These are phyloP conservation scores for Pezicula radicicola DNA, from an alignment of 2,329 filamentous ascomycete species.

Conservation along the genomic window DNA sequence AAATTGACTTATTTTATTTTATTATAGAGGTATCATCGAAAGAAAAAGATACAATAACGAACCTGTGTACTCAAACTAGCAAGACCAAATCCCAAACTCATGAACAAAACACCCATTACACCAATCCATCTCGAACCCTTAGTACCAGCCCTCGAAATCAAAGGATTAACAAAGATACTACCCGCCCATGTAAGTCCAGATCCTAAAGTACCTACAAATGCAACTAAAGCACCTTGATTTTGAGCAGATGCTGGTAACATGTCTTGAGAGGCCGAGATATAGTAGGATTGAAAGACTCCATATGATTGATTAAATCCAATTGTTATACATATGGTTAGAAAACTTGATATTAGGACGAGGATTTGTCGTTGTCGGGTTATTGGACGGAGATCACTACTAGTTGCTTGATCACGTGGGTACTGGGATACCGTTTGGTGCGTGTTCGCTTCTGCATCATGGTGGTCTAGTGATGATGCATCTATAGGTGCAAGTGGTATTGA, in stretches of 20 bases:
- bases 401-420: no score
- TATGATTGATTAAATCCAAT: slow-evolving; percentile 48
- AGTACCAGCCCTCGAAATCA: slow-evolving; percentile 40
- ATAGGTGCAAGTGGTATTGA: no score
- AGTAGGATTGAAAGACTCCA: slow-evolving; percentile 47
- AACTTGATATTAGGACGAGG: slow-evolving; percentile 39
- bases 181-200: slow-evolving; percentile 47
- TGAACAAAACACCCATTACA: slow-evolving; percentile 36
- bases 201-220: slow-evolving; percentile 46
- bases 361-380: slow-evolving; percentile 34
- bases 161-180: slow-evolving; percentile 44
- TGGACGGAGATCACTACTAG: slow-evolving; percentile 9
- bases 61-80: slow-evolving; percentile 32
- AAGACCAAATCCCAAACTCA: slow-evolving; percentile 39
- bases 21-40: not conserved
- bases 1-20: slow-evolving; percentile 19
- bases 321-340: slow-evolving; percentile 42
- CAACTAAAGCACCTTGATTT: slow-evolving; percentile 38
- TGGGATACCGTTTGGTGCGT: no score
- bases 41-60: not conserved
- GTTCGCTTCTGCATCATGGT: no score
- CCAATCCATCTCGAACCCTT: slow-evolving; percentile 34
- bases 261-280: slow-evolving; percentile 37
- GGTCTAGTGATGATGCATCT: no score
- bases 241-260: slow-evolving; percentile 33